Evolutionary conservation across 352 stramenopile species (phyloP).

Genomic region (Pythium guiyangense): DNA sequence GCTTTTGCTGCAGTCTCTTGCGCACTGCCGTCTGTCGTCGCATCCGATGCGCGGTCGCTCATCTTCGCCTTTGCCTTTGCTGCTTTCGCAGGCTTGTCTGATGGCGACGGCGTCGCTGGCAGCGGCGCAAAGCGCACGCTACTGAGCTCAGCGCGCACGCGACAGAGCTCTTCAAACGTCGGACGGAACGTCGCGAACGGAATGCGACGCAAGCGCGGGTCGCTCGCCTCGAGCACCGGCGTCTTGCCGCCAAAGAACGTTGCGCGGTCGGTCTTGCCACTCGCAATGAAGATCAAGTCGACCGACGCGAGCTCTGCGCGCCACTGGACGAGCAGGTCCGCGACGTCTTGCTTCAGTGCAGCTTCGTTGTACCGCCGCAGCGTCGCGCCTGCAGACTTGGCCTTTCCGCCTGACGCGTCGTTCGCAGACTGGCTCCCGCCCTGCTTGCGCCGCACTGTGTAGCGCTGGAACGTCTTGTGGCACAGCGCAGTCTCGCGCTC

Average conservation of each 20-base stretch:
- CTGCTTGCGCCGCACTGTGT: constrained; percentile 93
- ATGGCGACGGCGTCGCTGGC: constrained; percentile 14
- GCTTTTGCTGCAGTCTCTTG: constrained; percentile 3
- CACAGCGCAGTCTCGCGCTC: constrained; percentile 83
- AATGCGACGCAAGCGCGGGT: constrained; percentile 68
- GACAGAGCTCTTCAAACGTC: constrained; percentile 85
- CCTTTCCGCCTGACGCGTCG: constrained; percentile 76
- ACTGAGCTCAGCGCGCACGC: constrained; percentile 63
- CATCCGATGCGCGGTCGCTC: constrained; percentile 3
- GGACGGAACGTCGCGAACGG: constrained; percentile 82
- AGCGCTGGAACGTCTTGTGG: constrained; percentile 91
- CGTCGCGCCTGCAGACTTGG: constrained; percentile 91
- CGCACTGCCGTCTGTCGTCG: not conserved
- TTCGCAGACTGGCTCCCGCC: constrained; percentile 89
- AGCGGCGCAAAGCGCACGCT: constrained; percentile 64
- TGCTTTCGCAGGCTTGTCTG: constrained; percentile 15
- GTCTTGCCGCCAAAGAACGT: constrained; percentile 83
- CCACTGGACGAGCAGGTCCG: constrained; percentile 77
- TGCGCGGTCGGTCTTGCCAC: constrained; percentile 60
- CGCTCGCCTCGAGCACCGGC: constrained; percentile 43
- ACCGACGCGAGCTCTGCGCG: constrained; percentile 41
- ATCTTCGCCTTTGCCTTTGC: constrained; percentile 24
- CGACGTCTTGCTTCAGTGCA: constrained; percentile 88
- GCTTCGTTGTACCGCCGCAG: constrained; percentile 91
- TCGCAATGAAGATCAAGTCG: constrained; percentile 74